phyloP scores from a whole-genome alignment of 164 flowering plant species.

The Euptelea pleiosperma region DNA sequence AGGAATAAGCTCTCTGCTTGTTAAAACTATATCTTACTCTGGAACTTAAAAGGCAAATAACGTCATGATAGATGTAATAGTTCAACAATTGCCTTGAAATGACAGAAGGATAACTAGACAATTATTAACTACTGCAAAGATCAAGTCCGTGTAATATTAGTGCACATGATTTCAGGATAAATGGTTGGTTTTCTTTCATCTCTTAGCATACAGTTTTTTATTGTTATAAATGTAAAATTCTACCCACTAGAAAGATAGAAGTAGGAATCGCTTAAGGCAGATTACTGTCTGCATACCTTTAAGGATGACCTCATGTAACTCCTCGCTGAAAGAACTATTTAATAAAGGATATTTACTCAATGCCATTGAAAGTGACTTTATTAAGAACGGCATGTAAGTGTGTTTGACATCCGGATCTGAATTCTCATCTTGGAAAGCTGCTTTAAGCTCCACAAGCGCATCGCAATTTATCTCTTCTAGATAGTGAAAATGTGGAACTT shows the following conservation, averaged over 20 bases:
- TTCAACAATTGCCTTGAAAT: neutral
- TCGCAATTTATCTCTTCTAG: constrained; percentile 90
- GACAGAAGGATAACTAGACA: neutral
- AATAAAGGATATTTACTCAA: constrained; percentile 68
- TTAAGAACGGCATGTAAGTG: constrained; percentile 74
- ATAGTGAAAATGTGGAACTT: constrained; percentile 94
- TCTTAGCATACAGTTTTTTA: constrained; percentile 2
- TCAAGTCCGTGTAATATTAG: neutral
- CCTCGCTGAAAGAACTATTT: constrained; percentile 85
- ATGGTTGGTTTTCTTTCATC: neutral
- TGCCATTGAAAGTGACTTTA: constrained; percentile 89
- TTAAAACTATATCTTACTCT: no score
- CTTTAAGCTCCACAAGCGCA: constrained; percentile 68
- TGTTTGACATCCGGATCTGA: constrained; percentile 67
- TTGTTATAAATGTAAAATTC: no score
- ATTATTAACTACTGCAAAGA: neutral
- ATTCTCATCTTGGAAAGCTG: constrained; percentile 61
- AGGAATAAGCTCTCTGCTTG: no score
- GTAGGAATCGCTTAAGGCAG: neutral
- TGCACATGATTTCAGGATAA: neutral
- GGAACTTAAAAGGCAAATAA: no score
- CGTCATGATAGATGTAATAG: no score
- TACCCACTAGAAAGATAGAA: neutral
- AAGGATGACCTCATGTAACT: constrained; percentile 55
- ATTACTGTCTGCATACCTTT: constrained; percentile 51